phyloP scores from a whole-genome alignment of 2,329 filamentous ascomycete genomes.

The Calcarisporium arbuscula region DNA sequence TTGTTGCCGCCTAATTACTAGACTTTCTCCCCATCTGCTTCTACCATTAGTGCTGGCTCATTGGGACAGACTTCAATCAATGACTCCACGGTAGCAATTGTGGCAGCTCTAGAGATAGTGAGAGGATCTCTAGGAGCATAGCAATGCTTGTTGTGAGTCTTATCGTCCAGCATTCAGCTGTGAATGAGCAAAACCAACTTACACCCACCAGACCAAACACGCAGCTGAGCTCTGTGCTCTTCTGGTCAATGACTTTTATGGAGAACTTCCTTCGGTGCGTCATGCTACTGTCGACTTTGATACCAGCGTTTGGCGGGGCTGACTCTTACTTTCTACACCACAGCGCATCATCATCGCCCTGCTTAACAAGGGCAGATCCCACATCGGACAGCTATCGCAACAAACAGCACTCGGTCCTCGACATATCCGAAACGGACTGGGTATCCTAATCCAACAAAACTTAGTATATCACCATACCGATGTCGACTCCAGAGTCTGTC shows the following conservation, averaged over 20 bases:
- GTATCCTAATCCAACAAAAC: conserved; percentile 82
- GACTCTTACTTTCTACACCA: conserved; percentile 14
- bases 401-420: conserved; percentile 67
- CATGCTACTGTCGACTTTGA: conserved; percentile 8
- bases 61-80: too few species aligned
- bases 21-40: too few species aligned
- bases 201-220: conserved; percentile 53
- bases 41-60: too few species aligned
- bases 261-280: conserved; percentile 81
- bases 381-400: conserved; percentile 60
- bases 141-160: conserved; percentile 48
- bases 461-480: conserved; percentile 70
- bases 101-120: conserved; percentile 71
- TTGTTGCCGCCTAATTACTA: too few species aligned
- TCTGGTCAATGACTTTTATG: conserved; percentile 82
- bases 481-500: conserved; percentile 54
- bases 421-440: conserved; percentile 74
- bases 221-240: conserved; percentile 84
- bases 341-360: conserved; percentile 82
- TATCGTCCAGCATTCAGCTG: conserved; percentile 13
- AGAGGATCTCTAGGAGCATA: conserved; percentile 70
- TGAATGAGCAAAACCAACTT: conserved; percentile 16
- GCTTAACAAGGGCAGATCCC: conserved; percentile 70
- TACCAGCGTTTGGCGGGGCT: conserved; percentile 17
- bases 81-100: conserved; percentile 62